A percentile compares a stretch with the other conserved stretches of the same genome.
phyloP scores from a whole-genome alignment of 768 basidiomycete species.

The Collybia mongolica region DNA sequence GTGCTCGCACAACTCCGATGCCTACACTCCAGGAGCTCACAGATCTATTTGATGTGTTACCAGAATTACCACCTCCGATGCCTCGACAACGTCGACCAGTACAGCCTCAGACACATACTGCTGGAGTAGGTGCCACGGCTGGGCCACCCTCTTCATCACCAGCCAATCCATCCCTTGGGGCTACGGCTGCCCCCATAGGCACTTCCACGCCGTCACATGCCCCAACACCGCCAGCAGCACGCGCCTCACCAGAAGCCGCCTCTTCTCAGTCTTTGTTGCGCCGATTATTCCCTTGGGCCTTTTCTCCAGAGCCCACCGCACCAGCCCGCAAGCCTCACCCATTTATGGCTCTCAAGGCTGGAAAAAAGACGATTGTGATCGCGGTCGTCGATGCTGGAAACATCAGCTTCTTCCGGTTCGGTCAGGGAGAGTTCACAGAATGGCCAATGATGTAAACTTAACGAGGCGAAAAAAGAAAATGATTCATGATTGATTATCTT shows the following conservation, averaged over 20 bases:
- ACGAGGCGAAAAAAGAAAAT: too few species aligned
- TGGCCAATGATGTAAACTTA: constrained; percentile 60
- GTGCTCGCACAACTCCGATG: constrained; percentile 80
- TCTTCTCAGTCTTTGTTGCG: constrained; percentile 22
- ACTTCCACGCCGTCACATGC: constrained; percentile 2
- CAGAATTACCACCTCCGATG: constrained; percentile 65
- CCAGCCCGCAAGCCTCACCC: constrained; percentile 56
- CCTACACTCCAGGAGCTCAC: constrained; percentile 80
- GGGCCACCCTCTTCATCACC: constrained; percentile 3
- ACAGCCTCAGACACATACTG: constrained; percentile 10
- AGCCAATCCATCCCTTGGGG: constrained; percentile 6
- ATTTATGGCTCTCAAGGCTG: constrained; percentile 79
- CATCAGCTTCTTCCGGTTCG: constrained; percentile 86
- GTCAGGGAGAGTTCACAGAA: constrained; percentile 81
- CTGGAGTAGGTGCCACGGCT: not conserved
- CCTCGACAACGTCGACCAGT: constrained; percentile 37
- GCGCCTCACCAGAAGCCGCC: not conserved
- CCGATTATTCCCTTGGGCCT: constrained; percentile 24
- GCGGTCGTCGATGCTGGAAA: constrained; percentile 88
- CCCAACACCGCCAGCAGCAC: not conserved
- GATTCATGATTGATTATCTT: too few species aligned
- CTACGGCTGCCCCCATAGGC: not conserved
- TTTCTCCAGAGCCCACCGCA: constrained; percentile 11
- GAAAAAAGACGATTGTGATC: constrained; percentile 80
- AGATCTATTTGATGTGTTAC: constrained; percentile 67